Evolutionary conservation across 2,329 filamentous ascomycete species (phyloP), one percentile per base, ranked within the genome.

Genomic region (Aspergillus glaucus): DNA sequence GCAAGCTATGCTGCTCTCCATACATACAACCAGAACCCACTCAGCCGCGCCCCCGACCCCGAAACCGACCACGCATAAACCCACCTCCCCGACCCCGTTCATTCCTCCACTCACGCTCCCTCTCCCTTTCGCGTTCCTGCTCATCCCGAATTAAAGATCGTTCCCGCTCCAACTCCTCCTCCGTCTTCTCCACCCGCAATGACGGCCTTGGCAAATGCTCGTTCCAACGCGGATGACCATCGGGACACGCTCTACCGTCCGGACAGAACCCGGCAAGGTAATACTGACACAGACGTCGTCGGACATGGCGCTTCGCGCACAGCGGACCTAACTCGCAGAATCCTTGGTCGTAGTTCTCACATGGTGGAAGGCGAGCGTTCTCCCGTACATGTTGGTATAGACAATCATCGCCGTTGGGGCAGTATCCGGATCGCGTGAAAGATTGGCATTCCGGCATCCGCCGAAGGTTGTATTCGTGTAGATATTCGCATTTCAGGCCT

Each of bases 401-500:
- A 64, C 93, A 98, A 72, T 98, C 93, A 69, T 97, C 92, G 57
- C 92, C 93, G 72, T 96, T 95, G 55, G 87, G 88, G 73, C 93
- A 98, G 68, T 94, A 96, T 48, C 89, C 89, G 65, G 93, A 95
- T 52, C 90, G 82, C 50, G 90, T 85, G 72, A 92, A 97, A 71
- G 95, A 95, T 64, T 95, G 95, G 74, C 93, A 98, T 74, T 97
- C 93, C 54, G 93, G 91, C 89, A 97, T 97, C 70, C 93, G 91
- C 55, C 93, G 85, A 59, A 98, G 80, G 73, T 98, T 97, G 77
- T 96, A 98, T 73, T 97, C 93, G 78, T 98, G 93, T 44, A 97
- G 78, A 63, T 97, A 98, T 75, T 98, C 93, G 82, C 93, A 98
- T 58, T 84, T 82, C 65, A 96, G 86, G 62, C 92, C 93, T 73